phyloP scores from a whole-genome alignment of 2,329 filamentous ascomycete species.

The Karstenula rhodostoma region DNA sequence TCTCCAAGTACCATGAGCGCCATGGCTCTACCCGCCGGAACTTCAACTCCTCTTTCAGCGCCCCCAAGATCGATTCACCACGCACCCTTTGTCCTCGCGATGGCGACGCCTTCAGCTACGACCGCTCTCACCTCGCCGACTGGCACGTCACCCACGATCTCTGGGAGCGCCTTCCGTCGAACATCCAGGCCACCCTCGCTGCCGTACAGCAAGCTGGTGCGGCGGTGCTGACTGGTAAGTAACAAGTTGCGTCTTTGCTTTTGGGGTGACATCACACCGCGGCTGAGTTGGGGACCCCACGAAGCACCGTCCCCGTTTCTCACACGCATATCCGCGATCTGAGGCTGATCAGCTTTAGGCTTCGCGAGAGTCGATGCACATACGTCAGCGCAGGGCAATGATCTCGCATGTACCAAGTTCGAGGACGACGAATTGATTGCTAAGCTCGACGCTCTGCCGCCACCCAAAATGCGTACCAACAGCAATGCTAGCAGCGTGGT shows the following conservation, averaged over 20 bases:
- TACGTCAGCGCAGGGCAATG: constrained; percentile 24
- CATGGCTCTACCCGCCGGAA: constrained; percentile 40
- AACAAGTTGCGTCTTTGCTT: constrained; percentile 14
- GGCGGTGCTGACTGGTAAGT: constrained; percentile 54
- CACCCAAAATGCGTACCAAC: constrained; percentile 33
- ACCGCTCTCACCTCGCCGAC: constrained; percentile 45
- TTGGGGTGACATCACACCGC: constrained; percentile 19
- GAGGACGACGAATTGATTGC: constrained; percentile 33
- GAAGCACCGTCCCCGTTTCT: constrained; percentile 3
- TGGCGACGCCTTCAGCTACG: constrained; percentile 49
- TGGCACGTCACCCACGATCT: constrained; percentile 52
- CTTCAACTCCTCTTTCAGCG: constrained; percentile 31
- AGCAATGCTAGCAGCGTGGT: constrained; percentile 44
- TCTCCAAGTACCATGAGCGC: constrained; percentile 27
- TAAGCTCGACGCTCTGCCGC: constrained; percentile 36
- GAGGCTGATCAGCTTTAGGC: constrained; percentile 30
- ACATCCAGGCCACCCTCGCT: constrained; percentile 43
- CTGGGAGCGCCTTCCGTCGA: constrained; percentile 46
- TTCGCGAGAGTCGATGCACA: constrained; percentile 44
- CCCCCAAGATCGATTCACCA: constrained; percentile 36
- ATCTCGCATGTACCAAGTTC: constrained; percentile 26
- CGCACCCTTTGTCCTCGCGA: constrained; percentile 46
- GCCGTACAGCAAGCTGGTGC: constrained; percentile 55
- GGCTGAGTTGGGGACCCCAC: constrained; percentile 18
- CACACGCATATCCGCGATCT: background rate